phyloP scores from a whole-genome alignment of 495 filamentous ascomycete genomes.

The Cenococcum geophilum region DNA sequence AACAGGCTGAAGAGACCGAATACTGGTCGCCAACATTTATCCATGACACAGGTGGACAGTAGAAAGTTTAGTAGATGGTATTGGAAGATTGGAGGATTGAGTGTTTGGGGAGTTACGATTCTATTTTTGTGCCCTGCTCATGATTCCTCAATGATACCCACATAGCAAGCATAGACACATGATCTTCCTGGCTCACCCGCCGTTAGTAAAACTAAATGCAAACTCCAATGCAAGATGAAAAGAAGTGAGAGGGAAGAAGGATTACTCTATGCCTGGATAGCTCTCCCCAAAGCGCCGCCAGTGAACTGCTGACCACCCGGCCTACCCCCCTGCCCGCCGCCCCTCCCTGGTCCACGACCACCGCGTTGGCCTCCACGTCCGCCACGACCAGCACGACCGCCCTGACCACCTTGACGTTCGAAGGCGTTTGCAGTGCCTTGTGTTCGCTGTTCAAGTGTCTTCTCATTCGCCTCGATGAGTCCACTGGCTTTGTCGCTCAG shows the following conservation, averaged over 20 bases:
- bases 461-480: conserved; percentile 94
- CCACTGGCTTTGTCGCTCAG: conserved; percentile 92
- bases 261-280: conserved; percentile 53
- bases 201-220: too few species aligned
- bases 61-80: too few species aligned
- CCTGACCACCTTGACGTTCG: conserved; percentile 74
- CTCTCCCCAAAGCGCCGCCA: conserved; percentile 58
- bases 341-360: conserved; percentile 40
- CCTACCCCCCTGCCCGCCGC: conserved; percentile 41
- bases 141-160: too few species aligned
- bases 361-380: conserved; percentile 61
- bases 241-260: too few species aligned
- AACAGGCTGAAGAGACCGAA: conserved; percentile 78
- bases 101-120: too few species aligned
- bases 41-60: conserved; percentile 24
- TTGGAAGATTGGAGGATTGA: too few species aligned
- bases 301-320: conserved; percentile 56
- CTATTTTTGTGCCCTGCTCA: too few species aligned
- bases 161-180: too few species aligned
- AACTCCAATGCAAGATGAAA: too few species aligned
- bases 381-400: conserved; percentile 47
- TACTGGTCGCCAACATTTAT: conserved; percentile 86
- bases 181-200: too few species aligned
- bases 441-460: conserved; percentile 91
- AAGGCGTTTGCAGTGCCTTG: conserved; percentile 93